phyloP scores from a whole-genome alignment of 306 rosid genomes.

The Dalbergia cultrata region DNA sequence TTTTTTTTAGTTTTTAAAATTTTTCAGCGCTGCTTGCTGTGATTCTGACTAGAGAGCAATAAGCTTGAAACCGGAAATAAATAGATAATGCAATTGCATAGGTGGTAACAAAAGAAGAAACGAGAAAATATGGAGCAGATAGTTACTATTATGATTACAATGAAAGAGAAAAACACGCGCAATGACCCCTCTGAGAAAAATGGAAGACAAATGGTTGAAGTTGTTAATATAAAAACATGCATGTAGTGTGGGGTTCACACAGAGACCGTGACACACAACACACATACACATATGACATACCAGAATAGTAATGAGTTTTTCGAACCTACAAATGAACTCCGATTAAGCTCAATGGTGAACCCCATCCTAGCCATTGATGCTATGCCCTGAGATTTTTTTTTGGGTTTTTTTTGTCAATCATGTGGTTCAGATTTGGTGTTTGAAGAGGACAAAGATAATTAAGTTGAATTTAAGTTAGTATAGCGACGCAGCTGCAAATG shows the following conservation, averaged over 20 bases:
- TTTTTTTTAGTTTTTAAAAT: neutral
- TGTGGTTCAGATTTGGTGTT: neutral
- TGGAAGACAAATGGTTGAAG: slow-evolving; percentile 11
- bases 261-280: too few relatives aligned
- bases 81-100: neutral
- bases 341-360: neutral
- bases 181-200: slow-evolving; percentile 5
- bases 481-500: neutral
- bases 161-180: slow-evolving; percentile 26
- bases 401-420: too few relatives aligned
- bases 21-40: neutral
- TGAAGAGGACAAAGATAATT: neutral
- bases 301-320: neutral
- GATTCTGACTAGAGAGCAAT: neutral
- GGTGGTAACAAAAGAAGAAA: neutral
- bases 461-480: too few relatives aligned
- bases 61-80: neutral
- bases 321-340: neutral
- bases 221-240: neutral
- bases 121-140: slow-evolving; percentile 6
- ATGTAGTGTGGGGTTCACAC: neutral
- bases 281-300: neutral
- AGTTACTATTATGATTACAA: neutral
- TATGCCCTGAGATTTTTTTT: too few relatives aligned
- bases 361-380: neutral